Conservation (phyloP, 2,329 filamentous ascomycete species). For the Pestalotiopsis fici region DNA sequence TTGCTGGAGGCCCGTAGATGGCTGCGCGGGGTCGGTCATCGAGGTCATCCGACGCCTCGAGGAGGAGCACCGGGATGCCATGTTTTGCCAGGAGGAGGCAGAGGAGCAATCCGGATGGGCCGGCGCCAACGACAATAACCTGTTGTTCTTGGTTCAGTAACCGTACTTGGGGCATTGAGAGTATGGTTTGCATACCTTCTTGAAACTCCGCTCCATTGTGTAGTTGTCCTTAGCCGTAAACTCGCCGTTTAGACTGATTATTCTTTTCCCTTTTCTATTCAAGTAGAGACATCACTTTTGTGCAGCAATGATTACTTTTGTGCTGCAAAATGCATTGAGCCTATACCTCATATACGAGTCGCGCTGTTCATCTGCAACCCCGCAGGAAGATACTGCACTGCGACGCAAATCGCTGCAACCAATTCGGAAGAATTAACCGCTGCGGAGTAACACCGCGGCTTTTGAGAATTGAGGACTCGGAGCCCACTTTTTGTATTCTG, state of each 20-base stretch:
- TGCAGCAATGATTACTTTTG: neutral
- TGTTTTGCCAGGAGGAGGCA: constrained; percentile 53
- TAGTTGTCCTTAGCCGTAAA: neutral
- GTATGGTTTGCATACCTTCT: constrained; percentile 21
- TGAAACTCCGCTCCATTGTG: constrained; percentile 26
- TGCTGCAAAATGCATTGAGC: neutral
- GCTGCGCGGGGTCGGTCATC: constrained; percentile 63
- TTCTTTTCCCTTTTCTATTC: neutral
- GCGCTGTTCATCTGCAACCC: neutral
- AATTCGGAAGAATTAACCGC: neutral
- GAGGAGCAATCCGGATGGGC: constrained; percentile 50
- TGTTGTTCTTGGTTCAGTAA: constrained; percentile 13
- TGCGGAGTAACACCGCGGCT: neutral
- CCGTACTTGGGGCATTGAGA: neutral
- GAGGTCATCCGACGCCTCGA: constrained; percentile 56
- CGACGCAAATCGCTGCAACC: neutral
- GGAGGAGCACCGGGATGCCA: constrained; percentile 51
- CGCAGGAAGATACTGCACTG: neutral
- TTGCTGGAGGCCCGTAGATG: constrained; percentile 60
- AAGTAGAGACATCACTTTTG: neutral
- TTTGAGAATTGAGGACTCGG: neutral
- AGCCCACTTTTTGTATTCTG: neutral
- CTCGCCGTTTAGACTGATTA: neutral
- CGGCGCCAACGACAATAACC: constrained; percentile 50
- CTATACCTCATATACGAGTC: neutral